Evolutionary conservation across 305 asterid genomes (phyloP).

Genomic region (Fraxinus xanthoxyloides): DNA sequence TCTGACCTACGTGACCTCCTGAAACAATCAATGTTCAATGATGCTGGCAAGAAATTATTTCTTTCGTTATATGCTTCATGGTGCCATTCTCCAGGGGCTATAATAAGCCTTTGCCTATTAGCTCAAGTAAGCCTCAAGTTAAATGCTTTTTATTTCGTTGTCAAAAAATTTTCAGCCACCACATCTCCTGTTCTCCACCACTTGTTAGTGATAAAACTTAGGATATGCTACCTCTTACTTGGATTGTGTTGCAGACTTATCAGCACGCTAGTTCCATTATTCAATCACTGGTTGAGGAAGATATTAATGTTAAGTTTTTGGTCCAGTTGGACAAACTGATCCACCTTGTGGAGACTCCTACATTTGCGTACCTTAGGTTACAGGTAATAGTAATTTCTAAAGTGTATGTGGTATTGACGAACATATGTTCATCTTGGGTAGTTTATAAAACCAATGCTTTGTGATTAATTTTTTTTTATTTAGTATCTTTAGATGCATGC

Average conservation of each 20-base stretch:
- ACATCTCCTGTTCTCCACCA: not conserved
- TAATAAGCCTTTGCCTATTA: slow-evolving; percentile 92
- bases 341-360: slow-evolving; percentile 95
- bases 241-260: slow-evolving; percentile 59
- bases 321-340: slow-evolving; percentile 94
- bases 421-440: not conserved
- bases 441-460: not conserved
- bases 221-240: slow-evolving; percentile 22
- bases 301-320: slow-evolving; percentile 86
- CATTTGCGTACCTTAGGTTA: slow-evolving; percentile 88
- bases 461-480: not conserved
- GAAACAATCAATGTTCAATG: slow-evolving; percentile 67
- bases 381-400: slow-evolving; percentile 54
- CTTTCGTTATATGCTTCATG: slow-evolving; percentile 88
- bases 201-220: slow-evolving; percentile 17
- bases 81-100: slow-evolving; percentile 99
- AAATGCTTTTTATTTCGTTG: slow-evolving; percentile 12
- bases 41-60: slow-evolving; percentile 79
- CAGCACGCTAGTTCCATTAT: slow-evolving; percentile 92
- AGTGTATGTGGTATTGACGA: not conserved
- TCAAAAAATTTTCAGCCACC: not conserved
- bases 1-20: slow-evolving; percentile 74
- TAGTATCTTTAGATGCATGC: not conserved
- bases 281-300: slow-evolving; percentile 93
- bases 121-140: slow-evolving; percentile 66